A percentile compares a stretch with the other conserved stretches of the same genome.
phyloP scores from a whole-genome alignment of 1,284 basidiomycete species.

The Ganoderma sp. region DNA sequence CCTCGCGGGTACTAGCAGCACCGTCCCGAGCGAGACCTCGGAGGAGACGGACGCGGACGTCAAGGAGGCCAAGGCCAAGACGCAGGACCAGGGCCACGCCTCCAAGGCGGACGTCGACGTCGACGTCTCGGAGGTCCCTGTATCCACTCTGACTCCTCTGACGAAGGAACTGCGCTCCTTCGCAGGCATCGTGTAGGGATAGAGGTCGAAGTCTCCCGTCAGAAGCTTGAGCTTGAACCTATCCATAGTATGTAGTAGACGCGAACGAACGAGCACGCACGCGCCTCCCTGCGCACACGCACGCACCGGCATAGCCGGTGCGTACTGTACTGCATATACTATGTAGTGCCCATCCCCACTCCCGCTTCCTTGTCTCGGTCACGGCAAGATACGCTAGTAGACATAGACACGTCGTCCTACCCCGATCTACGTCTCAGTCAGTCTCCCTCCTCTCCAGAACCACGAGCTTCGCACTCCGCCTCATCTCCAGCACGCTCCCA shows the following conservation, averaged over 20 bases:
- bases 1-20: conserved; percentile 11
- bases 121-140: not conserved
- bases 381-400: too few relatives aligned
- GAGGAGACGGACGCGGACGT: conserved; percentile 20
- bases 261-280: not conserved
- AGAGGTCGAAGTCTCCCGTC: not conserved
- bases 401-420: too few relatives aligned
- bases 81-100: not conserved
- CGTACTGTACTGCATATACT: too few relatives aligned
- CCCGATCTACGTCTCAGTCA: too few relatives aligned
- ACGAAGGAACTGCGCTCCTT: conserved; percentile 14
- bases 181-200: not conserved
- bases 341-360: too few relatives aligned
- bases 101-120: not conserved
- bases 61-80: conserved; percentile 19
- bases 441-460: conserved; percentile 43
- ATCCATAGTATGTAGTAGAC: not conserved
- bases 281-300: not conserved
- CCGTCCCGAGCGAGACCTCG: conserved; percentile 20
- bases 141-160: conserved; percentile 6
- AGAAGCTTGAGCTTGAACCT: not conserved
- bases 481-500: conserved; percentile 45
- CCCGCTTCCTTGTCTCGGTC: too few relatives aligned
- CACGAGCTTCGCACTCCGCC: conserved; percentile 55
- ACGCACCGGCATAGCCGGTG: not conserved